A percentile compares a stretch with the other conserved stretches of the same genome.
Evolutionary conservation across 75 land plant species (phyloP).

Genomic region (Sequoiadendron giganteum): DNA sequence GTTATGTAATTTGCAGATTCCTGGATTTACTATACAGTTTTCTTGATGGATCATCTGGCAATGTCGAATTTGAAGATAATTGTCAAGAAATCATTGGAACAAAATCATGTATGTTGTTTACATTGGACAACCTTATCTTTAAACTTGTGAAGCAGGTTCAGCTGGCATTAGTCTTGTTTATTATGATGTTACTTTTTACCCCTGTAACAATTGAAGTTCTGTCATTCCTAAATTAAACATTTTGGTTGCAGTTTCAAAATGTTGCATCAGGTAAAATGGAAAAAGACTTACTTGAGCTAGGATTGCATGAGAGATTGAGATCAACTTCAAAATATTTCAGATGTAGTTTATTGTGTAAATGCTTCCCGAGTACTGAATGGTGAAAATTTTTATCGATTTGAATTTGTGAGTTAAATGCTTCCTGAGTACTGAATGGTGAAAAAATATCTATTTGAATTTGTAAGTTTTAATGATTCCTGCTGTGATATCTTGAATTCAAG

Average conservation of each 20-base stretch:
- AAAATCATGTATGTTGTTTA: slow-evolving; percentile 85
- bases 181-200: not conserved
- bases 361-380: slow-evolving; percentile 77
- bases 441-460: slow-evolving; percentile 68
- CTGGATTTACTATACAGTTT: slow-evolving; percentile 62
- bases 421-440: slow-evolving; percentile 65
- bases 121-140: slow-evolving; percentile 80
- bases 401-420: slow-evolving; percentile 17
- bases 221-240: not conserved
- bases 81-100: slow-evolving; percentile 91
- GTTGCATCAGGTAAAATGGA: slow-evolving; percentile 75
- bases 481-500: not conserved
- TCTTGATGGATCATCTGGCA: slow-evolving; percentile 86
- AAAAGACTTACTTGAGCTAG: slow-evolving; percentile 66
- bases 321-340: slow-evolving; percentile 51
- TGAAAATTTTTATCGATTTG: slow-evolving; percentile 77
- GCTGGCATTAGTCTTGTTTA: not conserved
- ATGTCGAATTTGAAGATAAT: slow-evolving; percentile 89
- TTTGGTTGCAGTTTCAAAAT: slow-evolving; percentile 51
- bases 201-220: not conserved
- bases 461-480: not conserved
- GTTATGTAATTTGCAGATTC: slow-evolving; percentile 36
- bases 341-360: slow-evolving; percentile 79
- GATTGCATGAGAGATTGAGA: slow-evolving; percentile 71
- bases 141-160: slow-evolving; percentile 86